Base-by-base conservation (phyloP, 2,329 filamentous ascomycete genomes). In the Venturia effusa region DNA sequence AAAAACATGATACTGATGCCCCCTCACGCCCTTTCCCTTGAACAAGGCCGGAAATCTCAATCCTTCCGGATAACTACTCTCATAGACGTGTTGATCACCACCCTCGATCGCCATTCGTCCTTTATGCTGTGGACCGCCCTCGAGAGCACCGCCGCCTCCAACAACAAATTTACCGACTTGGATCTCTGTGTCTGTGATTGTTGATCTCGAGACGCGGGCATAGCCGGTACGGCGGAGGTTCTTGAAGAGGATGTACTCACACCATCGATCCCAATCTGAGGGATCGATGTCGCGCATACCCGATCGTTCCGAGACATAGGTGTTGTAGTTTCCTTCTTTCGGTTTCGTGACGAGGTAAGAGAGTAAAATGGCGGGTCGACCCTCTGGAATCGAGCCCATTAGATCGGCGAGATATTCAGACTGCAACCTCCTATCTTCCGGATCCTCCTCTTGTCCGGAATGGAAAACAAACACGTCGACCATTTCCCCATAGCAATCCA, bases 401-500 rank as follows among this genome's bases (percentile, higher is more conserved):
- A 96, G 80, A 64, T 91, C 84, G 1, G 92, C 83, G 10, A 99
- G 81, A 71, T 97, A 99, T 73, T 91, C 84, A 0, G 86, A 85
- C 77, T 99, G 94, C 62, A 96, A 81, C 34, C 92, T 84, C 64
- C 94, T 84, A 70, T 99, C 94, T 73, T 97, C 93, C 0, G 87
- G 86, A 70, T 99, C 94, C 75, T 99, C 94, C 76, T 99, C 93
- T 74, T 99, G 94, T 15, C 94, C 94, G 0, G 93, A 97, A 78
- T 99, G 94, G 84, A 99, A 99, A 64, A 99, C 94, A 67, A 97
- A 95, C 1, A 97, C 89, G 70, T 99, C 94, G 11, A 99, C 84
- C 62, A 90, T 79, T 69, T 92, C 87, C 60, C 92, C 94, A 73
- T 97, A 97, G 59, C 92, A 89, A 71, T 97, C 89, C 40, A 99